Base-by-base conservation (phyloP, 2,329 filamentous ascomycete species). In the Diplodia intermedia region DNA sequence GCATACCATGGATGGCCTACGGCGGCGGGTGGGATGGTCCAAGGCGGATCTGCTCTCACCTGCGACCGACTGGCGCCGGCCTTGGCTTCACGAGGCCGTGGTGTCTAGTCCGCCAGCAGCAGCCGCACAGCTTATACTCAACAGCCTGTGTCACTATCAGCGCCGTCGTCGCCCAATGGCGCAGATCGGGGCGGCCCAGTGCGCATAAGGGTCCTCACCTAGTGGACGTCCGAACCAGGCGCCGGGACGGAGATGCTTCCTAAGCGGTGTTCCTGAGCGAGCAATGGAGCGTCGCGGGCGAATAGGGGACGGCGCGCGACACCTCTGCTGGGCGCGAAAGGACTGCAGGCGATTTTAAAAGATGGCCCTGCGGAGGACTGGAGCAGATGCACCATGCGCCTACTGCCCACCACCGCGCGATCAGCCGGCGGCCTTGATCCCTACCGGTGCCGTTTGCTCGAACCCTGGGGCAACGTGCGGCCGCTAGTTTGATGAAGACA, bases 201-300 rank as follows among this genome's bases (percentile, higher is more conserved):
- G 65, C 40, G 53, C 52, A 49, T 57, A 66, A 57, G 65, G 54
- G 65, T 66, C 65, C 60, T 57, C 54, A 66, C 65, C 65, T 56
- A 26, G 40, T 14, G 50, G 61, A 52, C 26, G 53, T 29, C 36
- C 36, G 52, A 56, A 14, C 50, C 65, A 66, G 40, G 53, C 43
- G 47, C 29, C 60, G 60, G 43, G 50, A 8, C 65, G 65, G 65
- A 66, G 65, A 26, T 66, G 65, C 65, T 66, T 66, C 65, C 65
- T 65, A 65, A 55, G 50, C 26, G 23, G 62, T 65, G 62, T 7
- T 26, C 23, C 50, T 49, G 65, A 18, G 40, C 40, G 65, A 29
- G 36, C 52, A 66, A 60, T 57, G 33, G 53, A 66, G 29, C 38
- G 38, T 47, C 38, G 53, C 47, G 62, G 62, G 52, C 40, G 52